Percentiles rank a stretch among this genome's conserved stretches.
Conservation (phyloP, 768 basidiomycete species). For the Phanerochaete carnosa region DNA sequence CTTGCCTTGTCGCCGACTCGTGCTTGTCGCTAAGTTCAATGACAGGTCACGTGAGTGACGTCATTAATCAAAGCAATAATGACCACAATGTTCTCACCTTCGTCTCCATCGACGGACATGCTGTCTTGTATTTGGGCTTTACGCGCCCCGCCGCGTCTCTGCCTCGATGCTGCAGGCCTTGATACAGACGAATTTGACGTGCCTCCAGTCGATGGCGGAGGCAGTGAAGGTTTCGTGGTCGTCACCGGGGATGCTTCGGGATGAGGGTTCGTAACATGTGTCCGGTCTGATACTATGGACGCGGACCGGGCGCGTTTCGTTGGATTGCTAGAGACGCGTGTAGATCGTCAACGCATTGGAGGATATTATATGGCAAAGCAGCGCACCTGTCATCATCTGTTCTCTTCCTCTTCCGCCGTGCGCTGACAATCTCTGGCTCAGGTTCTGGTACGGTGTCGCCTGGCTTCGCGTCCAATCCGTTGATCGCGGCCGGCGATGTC, state of each 20-base stretch:
- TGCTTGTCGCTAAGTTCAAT: constrained; percentile 3
- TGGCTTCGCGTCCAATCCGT: not conserved
- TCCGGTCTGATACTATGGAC: constrained; percentile 64
- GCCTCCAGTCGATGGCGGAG: constrained; percentile 19
- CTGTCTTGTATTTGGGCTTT: constrained; percentile 28
- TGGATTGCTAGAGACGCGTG: constrained; percentile 33
- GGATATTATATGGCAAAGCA: not conserved
- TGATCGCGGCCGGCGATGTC: not conserved
- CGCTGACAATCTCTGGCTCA: constrained; percentile 40
- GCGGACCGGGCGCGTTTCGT: constrained; percentile 78
- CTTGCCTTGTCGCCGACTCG: constrained; percentile 22
- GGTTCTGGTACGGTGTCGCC: constrained; percentile 34
- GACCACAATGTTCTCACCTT: constrained; percentile 40
- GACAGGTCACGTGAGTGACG: constrained; percentile 32
- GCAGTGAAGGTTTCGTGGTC: constrained; percentile 18
- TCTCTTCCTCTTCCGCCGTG: constrained; percentile 71
- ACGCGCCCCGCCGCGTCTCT: constrained; percentile 27
- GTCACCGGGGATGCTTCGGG: constrained; percentile 29
- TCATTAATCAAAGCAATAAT: constrained; percentile 13
- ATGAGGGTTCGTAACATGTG: constrained; percentile 33
- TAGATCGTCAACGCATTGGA: not conserved
- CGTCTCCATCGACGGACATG: constrained; percentile 51
- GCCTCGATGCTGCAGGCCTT: constrained; percentile 19
- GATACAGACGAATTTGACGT: constrained; percentile 22
- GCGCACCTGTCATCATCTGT: constrained; percentile 70